Evolutionary conservation across 1,139 yeast species (phyloP), one percentile per base, ranked within the genome.

Genomic region (Taphrina pruni): DNA sequence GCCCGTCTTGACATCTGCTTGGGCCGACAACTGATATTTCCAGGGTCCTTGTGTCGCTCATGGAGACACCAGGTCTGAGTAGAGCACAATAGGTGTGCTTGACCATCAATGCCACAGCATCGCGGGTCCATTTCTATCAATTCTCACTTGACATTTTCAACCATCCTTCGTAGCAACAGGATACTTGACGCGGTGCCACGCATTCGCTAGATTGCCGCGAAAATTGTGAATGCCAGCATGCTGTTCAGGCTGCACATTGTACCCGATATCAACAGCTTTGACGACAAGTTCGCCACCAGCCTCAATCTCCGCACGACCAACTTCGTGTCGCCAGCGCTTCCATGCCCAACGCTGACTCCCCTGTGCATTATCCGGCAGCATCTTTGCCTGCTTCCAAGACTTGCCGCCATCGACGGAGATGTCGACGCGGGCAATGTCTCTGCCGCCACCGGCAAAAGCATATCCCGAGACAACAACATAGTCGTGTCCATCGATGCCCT

Each of bases 171-270:
- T 35, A 6, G 54, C 36, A n/a, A 50, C n/a, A 21, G 54, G 54
- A 50, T 50, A 50, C 54, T 50, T 50, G 36, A 50, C 54, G 20
- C 54, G 54, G n/a, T 50, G 54, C 54, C 54, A 50, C 12, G 54
- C 54, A 50, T 50, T 50, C n/a, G 54, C 54, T n/a, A 50, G 36
- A 50, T 50, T 50, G 7, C 54, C 54, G 2, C 54, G 54, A 50
- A 50, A 50, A 36, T 50, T 50, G 54, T 50, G 54, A 50, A 50
- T 50, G 9, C 54, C 54, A 26, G 36, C 54, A n/a, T 50, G 54
- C n/a, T 50, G 54, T 50, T 50, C 54, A 6, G 54, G 54, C n/a
- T 50, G 54, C 11, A 50, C 54, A 50, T 50, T 50, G 36, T 50
- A 50, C 12, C 54, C 54, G 6, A 50, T 9, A 35, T 50, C 54